Evolutionary conservation across 164 flowering plant species (phyloP).

Genomic region (Pachysandra terminalis): DNA sequence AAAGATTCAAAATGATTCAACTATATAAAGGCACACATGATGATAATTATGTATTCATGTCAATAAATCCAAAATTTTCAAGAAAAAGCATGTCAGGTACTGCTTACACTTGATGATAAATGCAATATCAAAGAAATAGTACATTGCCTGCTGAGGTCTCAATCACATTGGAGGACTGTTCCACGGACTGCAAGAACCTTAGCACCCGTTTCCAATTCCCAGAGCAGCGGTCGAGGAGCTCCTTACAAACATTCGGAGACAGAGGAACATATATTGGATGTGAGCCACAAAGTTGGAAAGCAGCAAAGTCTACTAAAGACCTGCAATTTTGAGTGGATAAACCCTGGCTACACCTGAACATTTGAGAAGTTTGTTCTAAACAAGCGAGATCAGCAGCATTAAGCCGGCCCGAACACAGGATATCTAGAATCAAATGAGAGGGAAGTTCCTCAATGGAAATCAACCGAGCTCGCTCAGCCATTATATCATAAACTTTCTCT

Average conservation of each 20-base stretch:
- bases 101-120: too few species aligned
- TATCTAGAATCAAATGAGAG: conserved; percentile 75
- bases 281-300: conserved; percentile 54
- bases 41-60: neutral
- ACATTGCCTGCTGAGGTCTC: conserved; percentile 89
- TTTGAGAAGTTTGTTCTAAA: conserved; percentile 63
- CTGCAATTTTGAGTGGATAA: conserved; percentile 50
- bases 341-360: conserved; percentile 58
- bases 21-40: neutral
- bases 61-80: too few species aligned
- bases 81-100: too few species aligned
- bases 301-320: conserved; percentile 78
- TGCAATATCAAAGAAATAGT: conserved; percentile 40
- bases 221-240: conserved; percentile 51
- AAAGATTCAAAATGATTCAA: neutral
- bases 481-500: conserved; percentile 10
- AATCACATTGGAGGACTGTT: conserved; percentile 60
- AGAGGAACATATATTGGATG: conserved; percentile 43
- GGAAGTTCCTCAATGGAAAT: conserved; percentile 71
- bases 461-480: conserved; percentile 40
- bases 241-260: conserved; percentile 30
- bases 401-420: conserved; percentile 59
- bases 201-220: conserved; percentile 88
- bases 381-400: conserved; percentile 59
- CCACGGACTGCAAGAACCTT: conserved; percentile 85